phyloP scores from a whole-genome alignment of 164 flowering plant species.

The Magnolia kwangsiensis region DNA sequence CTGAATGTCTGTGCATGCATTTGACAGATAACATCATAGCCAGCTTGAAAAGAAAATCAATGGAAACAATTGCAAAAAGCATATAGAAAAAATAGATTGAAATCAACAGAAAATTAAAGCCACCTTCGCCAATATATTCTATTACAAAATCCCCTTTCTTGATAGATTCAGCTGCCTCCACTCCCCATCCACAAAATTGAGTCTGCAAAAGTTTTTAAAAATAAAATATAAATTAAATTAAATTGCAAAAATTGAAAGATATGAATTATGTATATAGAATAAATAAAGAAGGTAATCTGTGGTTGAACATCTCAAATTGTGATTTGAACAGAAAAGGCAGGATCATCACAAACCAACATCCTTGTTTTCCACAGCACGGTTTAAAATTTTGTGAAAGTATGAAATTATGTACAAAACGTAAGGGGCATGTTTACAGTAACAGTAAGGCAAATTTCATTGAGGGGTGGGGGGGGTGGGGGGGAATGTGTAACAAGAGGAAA shows the following conservation, averaged over 20 bases:
- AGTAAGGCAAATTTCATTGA: no score
- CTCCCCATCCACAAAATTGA: conserved; percentile 95
- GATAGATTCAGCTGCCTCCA: conserved; percentile 76
- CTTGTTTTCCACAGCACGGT: background rate
- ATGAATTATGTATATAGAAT: background rate
- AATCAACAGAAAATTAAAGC: background rate
- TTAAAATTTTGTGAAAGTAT: no score
- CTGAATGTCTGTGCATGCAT: background rate
- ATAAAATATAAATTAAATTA: background rate
- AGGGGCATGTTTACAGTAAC: no score
- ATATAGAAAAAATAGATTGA: background rate
- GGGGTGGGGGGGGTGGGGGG: no score
- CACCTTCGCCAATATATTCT: conserved; percentile 98
- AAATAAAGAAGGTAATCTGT: background rate
- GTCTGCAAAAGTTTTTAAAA: conserved; percentile 49
- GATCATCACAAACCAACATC: background rate
- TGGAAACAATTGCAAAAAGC: background rate
- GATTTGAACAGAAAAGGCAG: background rate
- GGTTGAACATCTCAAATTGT: background rate
- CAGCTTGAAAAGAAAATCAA: background rate
- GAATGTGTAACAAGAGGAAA: no score
- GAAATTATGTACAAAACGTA: no score
- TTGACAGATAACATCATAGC: background rate
- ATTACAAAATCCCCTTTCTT: conserved; percentile 74
- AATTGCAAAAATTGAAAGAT: background rate